Base-by-base conservation (phyloP, 2,329 filamentous ascomycete genomes). In the Graphiopsis chlorocephala region DNA sequence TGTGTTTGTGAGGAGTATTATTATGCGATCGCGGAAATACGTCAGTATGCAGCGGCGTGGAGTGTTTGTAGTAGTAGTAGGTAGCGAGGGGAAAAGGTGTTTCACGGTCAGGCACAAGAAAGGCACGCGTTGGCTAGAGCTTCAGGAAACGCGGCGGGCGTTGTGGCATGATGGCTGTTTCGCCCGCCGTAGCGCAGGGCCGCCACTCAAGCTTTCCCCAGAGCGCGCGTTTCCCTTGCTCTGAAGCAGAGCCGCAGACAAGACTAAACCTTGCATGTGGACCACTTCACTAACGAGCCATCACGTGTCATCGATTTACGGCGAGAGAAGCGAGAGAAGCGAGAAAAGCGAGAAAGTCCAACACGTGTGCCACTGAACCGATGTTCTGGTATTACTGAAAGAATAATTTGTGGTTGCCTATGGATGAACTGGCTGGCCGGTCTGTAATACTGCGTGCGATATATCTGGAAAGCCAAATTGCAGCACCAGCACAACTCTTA, bases 51-150 rank as follows among this genome's bases (percentile, higher is more conserved):
- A 26, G 61, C 50, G 61, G 26, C 14, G 52, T 57, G 52, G 52
- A 12, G 52, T 20, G 11, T 48, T 42, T 23, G 23, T 42, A 35
- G 55, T 42, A 28, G 14, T 33, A n/a, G n/a, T n/a, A n/a, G n/a
- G n/a, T n/a, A 17, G 20, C 42, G 59, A 33, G 53, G 48, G 31
- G 29, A 35, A 53, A 60, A 31, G 42, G 42, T 48, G 31, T 48
- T 35, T 52, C 48, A n/a, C 28, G 25, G 26, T n/a, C 25, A n/a
- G 48, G 25, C 48, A 52, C 25, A 52, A 52, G 48, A 52, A 52
- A 31, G 59, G 57, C 35, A 62, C 59, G 59, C 59, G 59, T 62
- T 62, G 47, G 47, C 38, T 53, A 25, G 29, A 53, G 59, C 59
- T 53, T 29, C 59, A 61, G 14, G 45, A 61, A 61, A 53, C 59